Base-by-base conservation (phyloP, 495 filamentous ascomycete genomes). In the Talaromyces proteolyticus region DNA sequence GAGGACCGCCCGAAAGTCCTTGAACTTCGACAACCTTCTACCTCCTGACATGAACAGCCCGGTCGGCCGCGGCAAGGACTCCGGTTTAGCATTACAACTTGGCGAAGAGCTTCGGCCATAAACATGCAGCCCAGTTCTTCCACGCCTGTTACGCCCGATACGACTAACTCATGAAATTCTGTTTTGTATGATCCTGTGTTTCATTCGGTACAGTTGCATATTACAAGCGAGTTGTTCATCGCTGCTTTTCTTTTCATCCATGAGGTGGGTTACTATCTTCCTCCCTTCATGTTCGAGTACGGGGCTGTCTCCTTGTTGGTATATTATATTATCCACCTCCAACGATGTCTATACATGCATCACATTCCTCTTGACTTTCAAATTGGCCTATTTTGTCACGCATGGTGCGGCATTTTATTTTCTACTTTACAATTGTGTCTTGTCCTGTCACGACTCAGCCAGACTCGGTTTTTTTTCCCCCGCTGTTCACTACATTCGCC, bases 1-100 rank as follows among this genome's bases (percentile, higher is more conserved):
- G 54, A 74, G 72, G 53, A 79, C 80, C 44, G 77, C 78, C 22
- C 62, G 83, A 45, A 74, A 77, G 58, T 72, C 79, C 40, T 67
- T 91, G 38, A 85, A 86, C 49, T 88, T 89, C 56, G 88, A 89
- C 57, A 68, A 70, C 41, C 66, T 87, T 23, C 65, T 78, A 22
- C 80, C 81, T 20, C 79, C 84, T 5, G 61, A 59, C 45, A 50
- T 54, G 18, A 63, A 69, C 11, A 72, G 65, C 39, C 70, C 67
- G 20, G 62, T 57, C 3, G 43, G 55, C 11, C 56, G 57, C 38
- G 55, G 42, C 16, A 72, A 71, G 40, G 60, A 62, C n/a, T 52
- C 50, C 19, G 63, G 65, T 19, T 52, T 65, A 16, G 62, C 68
- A 11, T 41, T 75, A 37, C 69, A 75, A 49, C 67, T 75, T 20